Evolutionary conservation across 345 rosid genomes (phyloP).

Genomic region (Eucalyptus cloeziana): DNA sequence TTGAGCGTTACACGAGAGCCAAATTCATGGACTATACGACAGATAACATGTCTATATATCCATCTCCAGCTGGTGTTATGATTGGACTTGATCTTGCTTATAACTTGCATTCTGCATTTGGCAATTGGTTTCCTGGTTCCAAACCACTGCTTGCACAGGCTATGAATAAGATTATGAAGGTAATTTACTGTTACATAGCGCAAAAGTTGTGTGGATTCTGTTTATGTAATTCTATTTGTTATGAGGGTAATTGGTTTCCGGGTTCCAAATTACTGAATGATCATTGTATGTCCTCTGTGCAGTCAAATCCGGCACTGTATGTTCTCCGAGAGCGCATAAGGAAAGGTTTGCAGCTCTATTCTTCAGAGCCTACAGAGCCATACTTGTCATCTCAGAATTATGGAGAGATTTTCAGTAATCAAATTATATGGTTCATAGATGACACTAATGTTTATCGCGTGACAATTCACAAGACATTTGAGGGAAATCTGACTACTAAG

Average conservation of each 20-base stretch:
- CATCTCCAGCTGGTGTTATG: constrained; percentile 98
- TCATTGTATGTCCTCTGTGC: constrained; percentile 3
- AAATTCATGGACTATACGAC: constrained; percentile 99
- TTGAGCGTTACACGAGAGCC: constrained; percentile 95
- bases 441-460: constrained; percentile 98
- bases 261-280: neutral
- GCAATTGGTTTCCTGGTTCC: constrained; percentile 99
- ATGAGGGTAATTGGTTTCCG: neutral
- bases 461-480: constrained; percentile 96
- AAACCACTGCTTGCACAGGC: constrained; percentile 97
- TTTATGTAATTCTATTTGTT: neutral
- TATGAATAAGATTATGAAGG: constrained; percentile 99
- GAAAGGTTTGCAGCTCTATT: constrained; percentile 95
- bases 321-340: constrained; percentile 96
- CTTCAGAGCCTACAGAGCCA: constrained; percentile 99
- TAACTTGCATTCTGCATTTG: constrained; percentile 95
- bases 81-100: constrained; percentile 97
- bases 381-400: constrained; percentile 96
- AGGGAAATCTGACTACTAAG: constrained; percentile 98
- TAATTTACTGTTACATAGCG: neutral
- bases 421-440: constrained; percentile 97
- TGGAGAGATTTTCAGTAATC: constrained; percentile 99
- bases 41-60: constrained; percentile 98
- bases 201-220: neutral
- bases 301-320: constrained; percentile 97